phyloP scores from a whole-genome alignment of 306 rosid species.

The Oxytropis ochrocephala region DNA sequence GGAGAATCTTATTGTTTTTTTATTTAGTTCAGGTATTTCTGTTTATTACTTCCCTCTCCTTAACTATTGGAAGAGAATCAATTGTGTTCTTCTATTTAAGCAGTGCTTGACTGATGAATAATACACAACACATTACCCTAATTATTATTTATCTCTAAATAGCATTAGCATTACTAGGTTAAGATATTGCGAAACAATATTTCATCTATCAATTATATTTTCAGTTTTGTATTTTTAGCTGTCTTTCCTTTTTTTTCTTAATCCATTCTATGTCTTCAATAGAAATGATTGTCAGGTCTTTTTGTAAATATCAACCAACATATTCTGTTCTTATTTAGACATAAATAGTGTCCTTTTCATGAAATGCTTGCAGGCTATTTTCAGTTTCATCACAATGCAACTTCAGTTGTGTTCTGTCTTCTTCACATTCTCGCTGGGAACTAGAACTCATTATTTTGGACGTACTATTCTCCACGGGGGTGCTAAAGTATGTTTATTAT shows the following conservation, averaged over 20 bases:
- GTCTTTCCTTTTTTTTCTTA: background rate
- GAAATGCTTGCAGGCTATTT: slow-evolving; percentile 70
- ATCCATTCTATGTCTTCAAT: background rate
- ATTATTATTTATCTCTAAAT: too few species aligned
- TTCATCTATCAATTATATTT: background rate
- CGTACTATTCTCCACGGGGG: slow-evolving; percentile 98
- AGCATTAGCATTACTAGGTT: background rate
- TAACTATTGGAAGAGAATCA: too few species aligned
- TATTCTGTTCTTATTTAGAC: background rate
- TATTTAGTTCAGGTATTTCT: too few species aligned
- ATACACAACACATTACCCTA: too few species aligned
- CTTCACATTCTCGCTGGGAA: slow-evolving; percentile 95
- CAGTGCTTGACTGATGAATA: too few species aligned
- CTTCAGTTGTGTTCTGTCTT: slow-evolving; percentile 96
- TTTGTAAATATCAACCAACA: background rate
- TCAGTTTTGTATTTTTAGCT: background rate
- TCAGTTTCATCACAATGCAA: slow-evolving; percentile 94
- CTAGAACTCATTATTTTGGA: slow-evolving; percentile 96
- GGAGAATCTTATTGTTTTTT: too few species aligned
- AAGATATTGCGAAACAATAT: background rate
- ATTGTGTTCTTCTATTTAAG: too few species aligned
- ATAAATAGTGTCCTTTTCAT: background rate
- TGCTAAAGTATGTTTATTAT: slow-evolving; percentile 61
- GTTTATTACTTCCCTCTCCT: too few species aligned
- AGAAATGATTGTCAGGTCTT: background rate